Percentiles rank a stretch among this genome's conserved stretches.
Evolutionary conservation across 1,284 basidiomycete species (phyloP).

Genomic region (Papiliotrema terrestris): DNA sequence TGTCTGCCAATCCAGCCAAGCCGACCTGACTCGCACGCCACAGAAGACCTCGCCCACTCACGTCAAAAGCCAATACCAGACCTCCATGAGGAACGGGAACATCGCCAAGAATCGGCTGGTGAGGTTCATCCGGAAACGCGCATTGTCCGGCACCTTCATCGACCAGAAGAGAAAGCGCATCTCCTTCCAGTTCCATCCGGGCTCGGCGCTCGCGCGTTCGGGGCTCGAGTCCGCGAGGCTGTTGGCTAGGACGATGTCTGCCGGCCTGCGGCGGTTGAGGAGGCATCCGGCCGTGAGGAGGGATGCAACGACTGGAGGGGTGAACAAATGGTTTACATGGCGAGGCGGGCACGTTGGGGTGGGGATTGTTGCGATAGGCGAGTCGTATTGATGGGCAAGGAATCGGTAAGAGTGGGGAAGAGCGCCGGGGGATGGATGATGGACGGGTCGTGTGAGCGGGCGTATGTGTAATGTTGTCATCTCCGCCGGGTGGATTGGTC

Average conservation of each 20-base stretch:
- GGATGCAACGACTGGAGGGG: constrained; percentile 25
- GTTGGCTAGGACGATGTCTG: constrained; percentile 23
- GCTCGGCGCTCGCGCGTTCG: neutral
- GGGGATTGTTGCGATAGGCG: no score
- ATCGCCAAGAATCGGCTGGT: constrained; percentile 28
- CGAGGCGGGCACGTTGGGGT: neutral
- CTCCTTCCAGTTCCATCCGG: constrained; percentile 15
- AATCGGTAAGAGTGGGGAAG: neutral
- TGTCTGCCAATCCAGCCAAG: no score
- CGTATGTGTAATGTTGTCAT: no score
- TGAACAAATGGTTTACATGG: neutral
- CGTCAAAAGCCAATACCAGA: constrained; percentile 42
- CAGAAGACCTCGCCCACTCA: no score
- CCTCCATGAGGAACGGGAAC: constrained; percentile 41
- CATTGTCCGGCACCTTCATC: constrained; percentile 26
- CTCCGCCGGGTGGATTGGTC: no score
- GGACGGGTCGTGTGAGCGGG: no score
- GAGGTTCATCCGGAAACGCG: constrained; percentile 24
- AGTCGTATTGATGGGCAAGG: no score
- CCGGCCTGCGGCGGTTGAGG: constrained; percentile 23
- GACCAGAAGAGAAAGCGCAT: constrained; percentile 23
- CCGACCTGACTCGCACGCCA: no score
- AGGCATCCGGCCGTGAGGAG: constrained; percentile 34
- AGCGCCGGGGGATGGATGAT: neutral
- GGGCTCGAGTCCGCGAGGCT: constrained; percentile 2